phyloP scores from a whole-genome alignment of 106 monocot species.

The Allium cepa region DNA sequence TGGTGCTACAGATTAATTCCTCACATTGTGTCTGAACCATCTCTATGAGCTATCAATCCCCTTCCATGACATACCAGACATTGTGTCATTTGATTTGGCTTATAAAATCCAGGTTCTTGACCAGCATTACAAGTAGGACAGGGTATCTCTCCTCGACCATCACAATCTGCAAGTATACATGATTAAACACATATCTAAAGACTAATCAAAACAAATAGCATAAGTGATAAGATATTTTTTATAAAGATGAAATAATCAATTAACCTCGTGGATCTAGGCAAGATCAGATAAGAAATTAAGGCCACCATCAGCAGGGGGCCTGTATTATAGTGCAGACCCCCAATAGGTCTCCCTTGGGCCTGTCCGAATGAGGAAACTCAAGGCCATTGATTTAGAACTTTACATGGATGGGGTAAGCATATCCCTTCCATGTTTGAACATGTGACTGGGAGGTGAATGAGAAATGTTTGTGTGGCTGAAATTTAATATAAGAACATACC shows the following conservation, averaged over 20 bases:
- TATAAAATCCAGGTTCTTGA: slow-evolving; percentile 51
- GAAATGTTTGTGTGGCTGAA: too few relatives aligned
- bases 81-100: slow-evolving; percentile 61
- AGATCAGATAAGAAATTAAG: too few relatives aligned
- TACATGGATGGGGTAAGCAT: too few relatives aligned
- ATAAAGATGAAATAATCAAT: neutral
- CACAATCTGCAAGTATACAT: slow-evolving; percentile 38
- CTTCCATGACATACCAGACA: slow-evolving; percentile 78
- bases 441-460: too few relatives aligned
- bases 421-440: too few relatives aligned
- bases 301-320: too few relatives aligned
- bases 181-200: neutral
- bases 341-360: too few relatives aligned
- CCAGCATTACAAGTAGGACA: slow-evolving; percentile 67
- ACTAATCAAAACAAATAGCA: neutral
- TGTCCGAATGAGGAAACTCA: too few relatives aligned
- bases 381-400: too few relatives aligned
- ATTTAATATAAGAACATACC: too few relatives aligned
- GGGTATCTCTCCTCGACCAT: slow-evolving; percentile 52
- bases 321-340: too few relatives aligned
- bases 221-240: neutral
- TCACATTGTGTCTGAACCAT: slow-evolving; percentile 96
- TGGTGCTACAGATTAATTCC: neutral
- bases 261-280: too few relatives aligned
- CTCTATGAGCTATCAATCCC: slow-evolving; percentile 88